Percentiles rank a stretch among this genome's conserved stretches.
phyloP scores from a whole-genome alignment of 306 rosid species.

The Fragaria nilgerrensis region DNA sequence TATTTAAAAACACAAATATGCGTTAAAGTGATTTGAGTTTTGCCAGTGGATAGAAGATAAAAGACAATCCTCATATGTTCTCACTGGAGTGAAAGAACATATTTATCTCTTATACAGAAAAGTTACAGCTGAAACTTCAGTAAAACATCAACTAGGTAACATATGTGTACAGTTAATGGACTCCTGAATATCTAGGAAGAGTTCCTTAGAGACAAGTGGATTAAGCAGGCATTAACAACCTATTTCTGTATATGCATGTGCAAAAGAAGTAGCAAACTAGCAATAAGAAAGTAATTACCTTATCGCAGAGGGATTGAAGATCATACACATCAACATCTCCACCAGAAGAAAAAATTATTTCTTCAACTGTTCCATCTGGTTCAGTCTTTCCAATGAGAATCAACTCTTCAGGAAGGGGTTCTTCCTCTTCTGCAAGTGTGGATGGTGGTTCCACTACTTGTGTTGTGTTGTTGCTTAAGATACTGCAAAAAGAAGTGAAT shows the following conservation, averaged over 20 bases:
- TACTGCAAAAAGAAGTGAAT: conserved; percentile 39
- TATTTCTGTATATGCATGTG: not conserved
- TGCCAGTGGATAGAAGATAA: not conserved
- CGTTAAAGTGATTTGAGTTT: conserved; percentile 8
- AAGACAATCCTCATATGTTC: conserved; percentile 3
- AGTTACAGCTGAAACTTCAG: not conserved
- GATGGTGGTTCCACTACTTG: conserved; percentile 70
- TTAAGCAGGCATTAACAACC: not conserved
- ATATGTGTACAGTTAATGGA: not conserved
- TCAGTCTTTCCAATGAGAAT: conserved; percentile 77
- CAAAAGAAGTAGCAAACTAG: not conserved
- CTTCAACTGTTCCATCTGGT: conserved; percentile 77
- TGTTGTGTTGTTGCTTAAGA: conserved; percentile 56
- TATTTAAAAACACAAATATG: conserved; percentile 28
- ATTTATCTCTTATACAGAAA: no score
- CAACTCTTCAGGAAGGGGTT: conserved; percentile 73
- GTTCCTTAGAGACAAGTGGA: not conserved
- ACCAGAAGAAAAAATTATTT: conserved; percentile 85
- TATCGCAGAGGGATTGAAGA: conserved; percentile 88
- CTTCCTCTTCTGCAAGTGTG: conserved; percentile 59
- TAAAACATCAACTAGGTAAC: conserved; percentile 1
- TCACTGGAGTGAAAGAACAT: not conserved
- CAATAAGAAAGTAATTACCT: conserved; percentile 37
- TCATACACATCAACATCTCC: conserved; percentile 87
- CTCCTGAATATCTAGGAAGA: not conserved